Evolutionary conservation across 768 basidiomycete genomes (phyloP).

Genomic region (Lactifluus pinguis): DNA sequence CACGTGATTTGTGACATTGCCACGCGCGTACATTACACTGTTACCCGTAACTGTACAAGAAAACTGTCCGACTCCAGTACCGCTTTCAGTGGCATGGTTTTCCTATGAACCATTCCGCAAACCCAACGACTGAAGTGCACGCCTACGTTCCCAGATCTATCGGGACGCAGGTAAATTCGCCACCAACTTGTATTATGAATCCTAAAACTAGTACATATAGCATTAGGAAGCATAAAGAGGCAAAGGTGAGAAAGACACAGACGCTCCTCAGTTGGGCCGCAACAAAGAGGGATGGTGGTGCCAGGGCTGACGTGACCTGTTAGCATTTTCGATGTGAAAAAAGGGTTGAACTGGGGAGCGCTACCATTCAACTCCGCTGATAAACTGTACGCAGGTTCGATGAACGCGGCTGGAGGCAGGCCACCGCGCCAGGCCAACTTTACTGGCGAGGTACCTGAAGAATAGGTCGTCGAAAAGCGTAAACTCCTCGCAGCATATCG

Average conservation of each 20-base stretch:
- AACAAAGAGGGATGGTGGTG: not conserved
- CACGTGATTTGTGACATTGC: slow-evolving; percentile 10
- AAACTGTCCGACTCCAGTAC: too few relatives aligned
- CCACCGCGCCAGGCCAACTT: not conserved
- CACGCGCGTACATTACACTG: too few relatives aligned
- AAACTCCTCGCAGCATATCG: not conserved
- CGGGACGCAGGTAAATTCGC: too few relatives aligned
- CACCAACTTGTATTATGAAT: too few relatives aligned
- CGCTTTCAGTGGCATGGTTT: too few relatives aligned
- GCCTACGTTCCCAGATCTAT: not conserved
- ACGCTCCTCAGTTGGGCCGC: not conserved
- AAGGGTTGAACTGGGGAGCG: not conserved
- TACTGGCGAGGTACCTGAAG: not conserved
- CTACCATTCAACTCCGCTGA: not conserved
- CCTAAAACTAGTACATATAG: too few relatives aligned
- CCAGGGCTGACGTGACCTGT: not conserved
- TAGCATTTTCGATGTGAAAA: not conserved
- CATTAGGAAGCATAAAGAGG: not conserved
- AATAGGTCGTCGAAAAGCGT: too few relatives aligned
- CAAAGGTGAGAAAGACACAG: not conserved
- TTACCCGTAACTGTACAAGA: too few relatives aligned
- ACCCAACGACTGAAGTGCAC: too few relatives aligned
- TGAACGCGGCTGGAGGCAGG: not conserved
- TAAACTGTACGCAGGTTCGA: not conserved
- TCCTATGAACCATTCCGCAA: too few relatives aligned